These are phyloP conservation scores for Ceratocystis colombiana DNA, from an alignment of 2,329 filamentous ascomycete species.

Conservation along the genomic window DNA sequence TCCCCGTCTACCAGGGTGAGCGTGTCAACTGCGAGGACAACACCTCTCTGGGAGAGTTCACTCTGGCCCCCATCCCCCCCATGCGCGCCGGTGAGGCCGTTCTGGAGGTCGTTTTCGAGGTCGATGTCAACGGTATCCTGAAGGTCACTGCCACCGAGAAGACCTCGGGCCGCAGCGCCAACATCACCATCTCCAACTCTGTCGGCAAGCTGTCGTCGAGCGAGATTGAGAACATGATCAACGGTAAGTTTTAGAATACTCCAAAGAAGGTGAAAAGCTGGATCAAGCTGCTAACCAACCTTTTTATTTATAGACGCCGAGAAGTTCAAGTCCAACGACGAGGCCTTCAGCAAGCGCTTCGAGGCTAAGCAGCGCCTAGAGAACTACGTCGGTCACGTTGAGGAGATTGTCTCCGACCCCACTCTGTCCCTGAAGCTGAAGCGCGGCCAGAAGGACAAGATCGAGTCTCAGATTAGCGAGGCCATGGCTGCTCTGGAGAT, in stretches of 20 bases:
- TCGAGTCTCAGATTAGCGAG: constrained; percentile 91
- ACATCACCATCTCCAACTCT: constrained; percentile 99
- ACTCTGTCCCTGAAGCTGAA: constrained; percentile 94
- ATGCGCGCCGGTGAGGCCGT: constrained; percentile 92
- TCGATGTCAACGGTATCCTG: constrained; percentile 99
- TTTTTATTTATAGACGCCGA: constrained; percentile 57
- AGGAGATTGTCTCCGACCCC: constrained; percentile 97
- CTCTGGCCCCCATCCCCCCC: constrained; percentile 75
- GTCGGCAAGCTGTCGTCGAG: constrained; percentile 91
- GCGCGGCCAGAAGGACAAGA: constrained; percentile 99
- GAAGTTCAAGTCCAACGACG: constrained; percentile 97
- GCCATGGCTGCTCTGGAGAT: constrained; percentile 97
- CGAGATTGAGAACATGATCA: constrained; percentile 98
- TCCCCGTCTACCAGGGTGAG: constrained; percentile 93
- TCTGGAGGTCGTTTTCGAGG: constrained; percentile 96
- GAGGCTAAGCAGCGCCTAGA: constrained; percentile 99
- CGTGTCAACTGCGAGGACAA: constrained; percentile 98
- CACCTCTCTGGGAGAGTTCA: constrained; percentile 95
- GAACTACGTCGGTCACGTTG: constrained; percentile 95
- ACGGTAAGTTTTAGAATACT: constrained; percentile 42
- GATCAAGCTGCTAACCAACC: constrained; percentile 20
- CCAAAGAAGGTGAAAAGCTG: neutral
- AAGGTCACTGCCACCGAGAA: constrained; percentile 99
- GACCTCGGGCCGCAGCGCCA: constrained; percentile 92
- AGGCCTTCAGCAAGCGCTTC: constrained; percentile 98